A percentile compares a stretch with the other conserved stretches of the same genome.
These are phyloP conservation scores for Serendipita sp. DNA, from an alignment of 768 basidiomycete genomes.

Conservation along the genomic window DNA sequence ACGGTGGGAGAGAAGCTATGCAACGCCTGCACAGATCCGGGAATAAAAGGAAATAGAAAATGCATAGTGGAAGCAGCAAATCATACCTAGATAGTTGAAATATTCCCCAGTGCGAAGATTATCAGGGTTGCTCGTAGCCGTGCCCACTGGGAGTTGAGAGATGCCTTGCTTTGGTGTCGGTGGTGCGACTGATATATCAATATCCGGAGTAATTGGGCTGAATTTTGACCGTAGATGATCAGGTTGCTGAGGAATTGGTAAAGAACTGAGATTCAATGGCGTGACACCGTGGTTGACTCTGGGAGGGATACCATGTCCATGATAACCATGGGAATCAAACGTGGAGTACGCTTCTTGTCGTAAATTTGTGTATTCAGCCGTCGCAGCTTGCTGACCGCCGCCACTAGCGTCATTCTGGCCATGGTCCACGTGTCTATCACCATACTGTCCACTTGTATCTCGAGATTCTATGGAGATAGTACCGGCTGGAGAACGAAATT, in stretches of 20 bases:
- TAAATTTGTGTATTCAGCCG: not conserved
- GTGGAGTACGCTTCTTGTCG: not conserved
- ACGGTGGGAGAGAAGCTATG: too few species aligned
- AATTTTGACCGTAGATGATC: not conserved
- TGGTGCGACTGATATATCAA: not conserved
- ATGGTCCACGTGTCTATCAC: not conserved
- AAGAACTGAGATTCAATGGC: not conserved
- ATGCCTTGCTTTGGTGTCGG: too few species aligned
- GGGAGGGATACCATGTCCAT: not conserved
- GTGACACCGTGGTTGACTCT: not conserved
- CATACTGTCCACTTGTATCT: not conserved
- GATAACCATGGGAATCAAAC: not conserved
- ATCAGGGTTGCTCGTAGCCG: too few species aligned
- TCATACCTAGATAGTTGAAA: not conserved
- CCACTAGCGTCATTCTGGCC: not conserved
- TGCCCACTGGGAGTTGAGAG: too few species aligned
- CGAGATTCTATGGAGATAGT: not conserved
- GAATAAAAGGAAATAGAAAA: not conserved
- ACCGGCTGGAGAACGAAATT: conserved; percentile 22
- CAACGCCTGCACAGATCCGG: not conserved
- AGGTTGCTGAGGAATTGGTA: not conserved
- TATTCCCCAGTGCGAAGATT: too few species aligned
- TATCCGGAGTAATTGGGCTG: conserved; percentile 2
- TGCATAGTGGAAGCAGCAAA: too few species aligned
- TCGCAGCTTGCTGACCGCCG: not conserved